Conservation (phyloP, 805 yeast species). For the Sugiyamaella lignohabitans region DNA sequence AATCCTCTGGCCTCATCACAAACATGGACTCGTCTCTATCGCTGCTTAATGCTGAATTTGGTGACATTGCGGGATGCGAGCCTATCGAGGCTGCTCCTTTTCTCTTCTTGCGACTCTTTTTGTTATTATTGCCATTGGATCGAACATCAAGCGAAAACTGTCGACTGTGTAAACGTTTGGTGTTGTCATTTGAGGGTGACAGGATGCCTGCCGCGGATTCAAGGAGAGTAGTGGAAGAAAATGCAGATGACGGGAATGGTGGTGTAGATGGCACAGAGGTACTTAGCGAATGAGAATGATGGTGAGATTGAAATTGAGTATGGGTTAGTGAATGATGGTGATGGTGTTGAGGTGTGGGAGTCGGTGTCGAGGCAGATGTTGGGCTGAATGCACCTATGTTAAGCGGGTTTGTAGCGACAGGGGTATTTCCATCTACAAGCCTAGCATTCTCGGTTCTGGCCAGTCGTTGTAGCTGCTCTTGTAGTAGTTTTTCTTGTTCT, state of each 20-base stretch:
- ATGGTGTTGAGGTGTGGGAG: not conserved
- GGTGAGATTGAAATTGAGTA: no score
- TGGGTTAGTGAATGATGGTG: no score
- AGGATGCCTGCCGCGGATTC: not conserved
- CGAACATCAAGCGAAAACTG: not conserved
- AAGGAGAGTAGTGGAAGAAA: not conserved
- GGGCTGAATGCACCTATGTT: no score
- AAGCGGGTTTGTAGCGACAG: no score
- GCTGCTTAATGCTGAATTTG: not conserved
- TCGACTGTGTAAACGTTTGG: not conserved
- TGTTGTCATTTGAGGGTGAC: not conserved
- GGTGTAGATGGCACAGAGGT: no score
- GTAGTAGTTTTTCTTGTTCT: conserved; percentile 22
- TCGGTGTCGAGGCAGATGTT: no score
- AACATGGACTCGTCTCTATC: conserved; percentile 8
- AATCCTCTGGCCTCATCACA: conserved; percentile 15
- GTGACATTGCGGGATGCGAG: not conserved
- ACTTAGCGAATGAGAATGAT: no score
- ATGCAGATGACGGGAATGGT: not conserved
- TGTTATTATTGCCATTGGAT: not conserved
- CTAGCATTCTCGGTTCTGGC: conserved; percentile 28
- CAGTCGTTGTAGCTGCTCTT: conserved; percentile 22
- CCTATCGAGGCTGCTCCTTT: no score
- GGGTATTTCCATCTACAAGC: conserved; percentile 3
- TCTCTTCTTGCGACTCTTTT: not conserved